Base-by-base conservation (phyloP, 225 moss, liverwort and hornwort species). In the Bryoerythrophyllum caledonicum region DNA sequence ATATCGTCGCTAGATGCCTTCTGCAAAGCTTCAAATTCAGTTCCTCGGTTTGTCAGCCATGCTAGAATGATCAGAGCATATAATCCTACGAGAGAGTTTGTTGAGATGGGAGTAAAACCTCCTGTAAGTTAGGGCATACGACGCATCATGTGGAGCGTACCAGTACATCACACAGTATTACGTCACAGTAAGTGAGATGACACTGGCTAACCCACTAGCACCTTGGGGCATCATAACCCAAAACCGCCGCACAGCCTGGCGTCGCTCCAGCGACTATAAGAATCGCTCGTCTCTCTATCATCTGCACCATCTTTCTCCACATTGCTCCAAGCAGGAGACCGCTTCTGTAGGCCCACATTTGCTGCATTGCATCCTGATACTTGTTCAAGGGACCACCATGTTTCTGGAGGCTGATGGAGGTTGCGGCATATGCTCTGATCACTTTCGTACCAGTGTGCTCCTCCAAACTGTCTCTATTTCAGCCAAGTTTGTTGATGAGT, bases 381-480 rank as follows among this genome's bases (percentile, higher is more conserved):
- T 68, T 21, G 30, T 2, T 9, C 72, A n/a, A n/a, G n/a, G n/a
- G n/a, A 4, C 44, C 43, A 15, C 25, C 46, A 34, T 5, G 38
- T 49, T 30, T 34, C 51, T 24, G 25, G 23, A 25, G 46, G 58
- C 37, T 7, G 37, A 16, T 63, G 53, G 23, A 58, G 64, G 56
- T 14, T 25, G 37, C 5, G 23, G 38, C 34, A 37, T 28, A 28
- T 79, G 84, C 80, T 84, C 77, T 65, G 0, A 59, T 52, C 60
- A 84, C n/a, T 84, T 84, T n/a, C 77, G 84, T 80, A 46, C 80
- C 60, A 30, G 80, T 43, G 80, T 23, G 65, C 77, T 84, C 84
- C 84, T 84, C 80, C 84, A 84, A 80, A 77, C 84, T 19, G 15
- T 3, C 70, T 75, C 78, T 27, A 5, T 49, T 24, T 19, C 32